Conservation (phyloP, 768 basidiomycete species). For the Suillus fuscotomentosus region DNA sequence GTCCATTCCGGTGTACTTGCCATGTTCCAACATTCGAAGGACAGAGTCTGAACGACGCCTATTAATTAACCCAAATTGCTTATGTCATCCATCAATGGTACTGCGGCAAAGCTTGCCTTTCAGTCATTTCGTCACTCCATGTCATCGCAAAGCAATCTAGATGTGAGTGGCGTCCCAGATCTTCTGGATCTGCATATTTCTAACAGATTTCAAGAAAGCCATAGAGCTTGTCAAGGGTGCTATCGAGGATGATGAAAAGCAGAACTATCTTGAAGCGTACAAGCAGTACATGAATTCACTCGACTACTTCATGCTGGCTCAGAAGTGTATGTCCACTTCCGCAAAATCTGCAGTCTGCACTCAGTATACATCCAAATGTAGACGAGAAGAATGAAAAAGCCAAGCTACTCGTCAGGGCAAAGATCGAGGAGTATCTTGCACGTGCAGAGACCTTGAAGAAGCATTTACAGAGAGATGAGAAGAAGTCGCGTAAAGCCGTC, state of each 20-base stretch:
- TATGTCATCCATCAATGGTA: slow-evolving; percentile 4
- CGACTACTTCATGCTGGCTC: slow-evolving; percentile 97
- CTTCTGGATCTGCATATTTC: not conserved
- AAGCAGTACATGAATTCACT: slow-evolving; percentile 93
- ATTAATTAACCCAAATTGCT: not conserved
- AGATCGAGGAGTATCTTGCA: slow-evolving; percentile 88
- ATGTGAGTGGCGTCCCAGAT: slow-evolving; percentile 34
- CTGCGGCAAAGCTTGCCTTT: not conserved
- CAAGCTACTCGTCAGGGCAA: slow-evolving; percentile 78
- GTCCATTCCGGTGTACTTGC: not conserved
- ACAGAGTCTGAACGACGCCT: too few species aligned
- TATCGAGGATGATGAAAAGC: slow-evolving; percentile 89
- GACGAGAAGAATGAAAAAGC: slow-evolving; percentile 94
- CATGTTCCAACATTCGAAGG: not conserved
- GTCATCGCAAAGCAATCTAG: slow-evolving; percentile 45
- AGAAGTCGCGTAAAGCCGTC: slow-evolving; percentile 42
- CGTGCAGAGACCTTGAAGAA: slow-evolving; percentile 92
- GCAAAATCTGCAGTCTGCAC: slow-evolving; percentile 24
- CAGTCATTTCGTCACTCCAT: slow-evolving; percentile 22
- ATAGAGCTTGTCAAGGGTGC: slow-evolving; percentile 92
- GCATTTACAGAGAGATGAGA: slow-evolving; percentile 72
- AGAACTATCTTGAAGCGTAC: slow-evolving; percentile 93
- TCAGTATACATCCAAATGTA: slow-evolving; percentile 6
- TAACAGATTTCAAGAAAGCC: slow-evolving; percentile 52
- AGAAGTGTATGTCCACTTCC: slow-evolving; percentile 63